A percentile compares a stretch with the other conserved stretches of the same genome.
These are phyloP conservation scores for Lanzia echinophila DNA, from an alignment of 2,329 filamentous ascomycete species.

Conservation along the genomic window DNA sequence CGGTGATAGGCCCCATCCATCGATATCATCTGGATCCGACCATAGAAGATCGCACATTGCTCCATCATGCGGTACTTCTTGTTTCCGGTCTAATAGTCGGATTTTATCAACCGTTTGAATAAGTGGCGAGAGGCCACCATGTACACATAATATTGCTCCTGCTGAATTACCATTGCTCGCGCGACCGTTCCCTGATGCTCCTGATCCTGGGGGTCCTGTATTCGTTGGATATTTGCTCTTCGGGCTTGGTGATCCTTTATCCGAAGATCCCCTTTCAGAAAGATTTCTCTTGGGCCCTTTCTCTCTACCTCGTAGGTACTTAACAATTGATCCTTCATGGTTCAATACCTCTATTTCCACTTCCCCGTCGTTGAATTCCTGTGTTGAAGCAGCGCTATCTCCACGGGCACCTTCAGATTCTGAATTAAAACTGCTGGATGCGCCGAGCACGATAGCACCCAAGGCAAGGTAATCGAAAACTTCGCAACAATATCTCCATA, in stretches of 20 bases:
- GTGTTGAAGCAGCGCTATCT: slow-evolving; percentile 38
- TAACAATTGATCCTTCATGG: slow-evolving; percentile 71
- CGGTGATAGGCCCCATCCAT: slow-evolving; percentile 82
- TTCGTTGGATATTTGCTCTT: slow-evolving; percentile 38
- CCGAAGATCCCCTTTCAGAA: slow-evolving; percentile 33
- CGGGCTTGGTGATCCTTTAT: slow-evolving; percentile 20
- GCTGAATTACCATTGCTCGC: slow-evolving; percentile 60
- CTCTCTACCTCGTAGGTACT: slow-evolving; percentile 50
- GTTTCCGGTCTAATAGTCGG: slow-evolving; percentile 86
- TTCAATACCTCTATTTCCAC: slow-evolving; percentile 93
- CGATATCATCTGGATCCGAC: slow-evolving; percentile 97
- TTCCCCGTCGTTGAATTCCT: slow-evolving; percentile 56
- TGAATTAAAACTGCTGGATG: slow-evolving; percentile 56
- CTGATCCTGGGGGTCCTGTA: slow-evolving; percentile 71
- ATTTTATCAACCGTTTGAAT: slow-evolving; percentile 96
- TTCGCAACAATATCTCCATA: slow-evolving; percentile 96
- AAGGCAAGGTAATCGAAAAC: slow-evolving; percentile 98
- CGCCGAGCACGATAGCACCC: slow-evolving; percentile 92
- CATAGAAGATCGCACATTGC: slow-evolving; percentile 98
- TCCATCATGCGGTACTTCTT: slow-evolving; percentile 96
- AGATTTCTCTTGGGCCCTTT: slow-evolving; percentile 25
- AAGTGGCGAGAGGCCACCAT: slow-evolving; percentile 84
- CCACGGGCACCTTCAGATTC: slow-evolving; percentile 35
- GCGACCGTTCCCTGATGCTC: slow-evolving; percentile 63
- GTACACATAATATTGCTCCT: slow-evolving; percentile 88